These are phyloP conservation scores for Metrosideros polymorpha DNA, from an alignment of 441 rosid species.

Conservation along the genomic window DNA sequence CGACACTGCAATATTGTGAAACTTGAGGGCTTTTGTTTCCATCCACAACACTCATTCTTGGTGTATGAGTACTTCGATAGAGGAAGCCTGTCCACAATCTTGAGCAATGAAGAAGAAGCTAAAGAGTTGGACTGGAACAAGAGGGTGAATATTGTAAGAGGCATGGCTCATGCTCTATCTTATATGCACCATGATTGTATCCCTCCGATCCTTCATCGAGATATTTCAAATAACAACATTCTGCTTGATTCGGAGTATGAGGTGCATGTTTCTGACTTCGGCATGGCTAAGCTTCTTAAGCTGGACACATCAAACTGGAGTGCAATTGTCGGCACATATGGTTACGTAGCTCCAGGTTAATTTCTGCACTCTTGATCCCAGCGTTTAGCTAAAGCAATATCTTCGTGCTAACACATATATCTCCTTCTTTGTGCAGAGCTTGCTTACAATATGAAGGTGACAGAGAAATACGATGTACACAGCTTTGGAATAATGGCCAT, in stretches of 20 bases:
- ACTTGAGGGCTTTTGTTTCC: not conserved
- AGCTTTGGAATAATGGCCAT: not conserved
- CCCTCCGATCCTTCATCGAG: not conserved
- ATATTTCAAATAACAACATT: not conserved
- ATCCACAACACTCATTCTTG: not conserved
- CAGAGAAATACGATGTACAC: not conserved
- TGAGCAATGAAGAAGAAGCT: not conserved
- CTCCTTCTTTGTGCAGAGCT: not conserved
- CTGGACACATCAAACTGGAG: not conserved
- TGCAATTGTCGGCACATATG: not conserved
- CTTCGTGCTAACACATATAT: not conserved
- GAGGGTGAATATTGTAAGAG: not conserved
- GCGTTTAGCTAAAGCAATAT: not conserved
- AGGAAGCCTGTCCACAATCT: not conserved
- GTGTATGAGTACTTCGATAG: not conserved
- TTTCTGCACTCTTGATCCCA: not conserved
- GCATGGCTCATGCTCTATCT: not conserved
- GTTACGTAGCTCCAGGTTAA: not conserved
- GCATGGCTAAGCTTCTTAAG: not conserved
- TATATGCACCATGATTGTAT: not conserved
- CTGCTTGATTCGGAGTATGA: not conserved
- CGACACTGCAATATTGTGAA: not conserved
- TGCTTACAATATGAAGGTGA: not conserved
- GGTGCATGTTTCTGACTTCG: not conserved
- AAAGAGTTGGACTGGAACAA: not conserved